Evolutionary conservation across 75 land plant genomes (phyloP), one percentile per base, ranked within the genome.

Genomic region (Selaginella tamariscina): DNA sequence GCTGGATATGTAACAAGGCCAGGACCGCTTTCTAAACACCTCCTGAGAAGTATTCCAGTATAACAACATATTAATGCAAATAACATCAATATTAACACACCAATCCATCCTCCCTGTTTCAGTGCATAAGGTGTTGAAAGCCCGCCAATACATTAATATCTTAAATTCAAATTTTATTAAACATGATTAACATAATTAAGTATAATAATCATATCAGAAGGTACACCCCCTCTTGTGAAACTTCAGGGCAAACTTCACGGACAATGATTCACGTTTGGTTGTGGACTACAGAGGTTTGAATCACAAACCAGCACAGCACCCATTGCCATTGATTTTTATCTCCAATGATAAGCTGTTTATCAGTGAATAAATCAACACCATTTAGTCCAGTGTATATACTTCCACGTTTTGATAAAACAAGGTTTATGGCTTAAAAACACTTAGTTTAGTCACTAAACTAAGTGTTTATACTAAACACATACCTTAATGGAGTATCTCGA

Each of bases 71-170:
- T 69, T 29, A 75, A 64, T 24, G 97, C 83, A 71, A 92, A 82
- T 31, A 81, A 54, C 56, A 78, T 54, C 29, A 92, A 63, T 0
- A 89, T 68, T 2, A 56, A 49, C 68, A 89, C 64, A 70, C 90
- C 75, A 27, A 71, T 73, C 87, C 87, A 92, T 0, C 97, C 97
- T 54, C 82, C 87, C 74, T 89, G 82, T 74, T 75, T 81, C 23
- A 92, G 55, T 22, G 97, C 83, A 71, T 62, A 92, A 30, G 97
- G 90, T 0, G 97, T 92, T 27, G 95, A 83, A 20, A 92, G 77
- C 95, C 95, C 64, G 82, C 87, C 78, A 92, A 32, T 32, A 89
- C 87, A 77, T 92, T 89, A 18, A 88, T 56, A 2, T 85, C 97
- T 92, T 80, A 22, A 56, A 24, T 33, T 57, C n/a, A 31, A 29